Percentiles rank a stretch among this genome's conserved stretches.
These are phyloP conservation scores for Serpula lacrymans DNA, from an alignment of 768 basidiomycete species.

Conservation along the genomic window DNA sequence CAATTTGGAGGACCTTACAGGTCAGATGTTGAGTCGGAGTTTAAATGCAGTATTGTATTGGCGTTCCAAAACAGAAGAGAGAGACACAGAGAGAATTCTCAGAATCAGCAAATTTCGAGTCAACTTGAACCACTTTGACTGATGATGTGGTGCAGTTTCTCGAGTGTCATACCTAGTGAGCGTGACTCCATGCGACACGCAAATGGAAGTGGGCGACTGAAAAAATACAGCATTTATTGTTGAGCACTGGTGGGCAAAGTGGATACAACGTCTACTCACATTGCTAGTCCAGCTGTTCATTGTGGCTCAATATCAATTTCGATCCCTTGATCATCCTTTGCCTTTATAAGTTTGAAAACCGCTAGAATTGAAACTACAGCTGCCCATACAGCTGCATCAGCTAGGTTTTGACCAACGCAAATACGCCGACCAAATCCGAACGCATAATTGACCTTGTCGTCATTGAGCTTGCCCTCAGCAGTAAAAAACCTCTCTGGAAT, in stretches of 20 bases:
- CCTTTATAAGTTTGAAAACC: slow-evolving; percentile 12
- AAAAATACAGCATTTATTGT: too few relatives aligned
- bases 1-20: too few relatives aligned
- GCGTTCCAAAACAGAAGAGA: too few relatives aligned
- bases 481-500: slow-evolving; percentile 52
- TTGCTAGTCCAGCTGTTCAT: slow-evolving; percentile 29
- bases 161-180: too few relatives aligned
- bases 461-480: not conserved
- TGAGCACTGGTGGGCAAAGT: too few relatives aligned
- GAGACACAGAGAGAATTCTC: too few relatives aligned
- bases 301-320: slow-evolving; percentile 23
- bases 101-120: too few relatives aligned
- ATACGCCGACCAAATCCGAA: slow-evolving; percentile 30
- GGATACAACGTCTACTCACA: too few relatives aligned
- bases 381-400: slow-evolving; percentile 29
- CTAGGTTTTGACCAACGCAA: slow-evolving; percentile 26
- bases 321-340: slow-evolving; percentile 20
- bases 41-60: too few relatives aligned
- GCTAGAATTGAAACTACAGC: slow-evolving; percentile 26
- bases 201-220: not conserved
- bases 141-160: too few relatives aligned
- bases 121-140: too few relatives aligned
- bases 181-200: not conserved
- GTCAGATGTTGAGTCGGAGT: too few relatives aligned
- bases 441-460: slow-evolving; percentile 15